Conservation (phyloP, 2,329 filamentous ascomycete genomes). For the Gnomoniopsis smithogilvyi region DNA sequence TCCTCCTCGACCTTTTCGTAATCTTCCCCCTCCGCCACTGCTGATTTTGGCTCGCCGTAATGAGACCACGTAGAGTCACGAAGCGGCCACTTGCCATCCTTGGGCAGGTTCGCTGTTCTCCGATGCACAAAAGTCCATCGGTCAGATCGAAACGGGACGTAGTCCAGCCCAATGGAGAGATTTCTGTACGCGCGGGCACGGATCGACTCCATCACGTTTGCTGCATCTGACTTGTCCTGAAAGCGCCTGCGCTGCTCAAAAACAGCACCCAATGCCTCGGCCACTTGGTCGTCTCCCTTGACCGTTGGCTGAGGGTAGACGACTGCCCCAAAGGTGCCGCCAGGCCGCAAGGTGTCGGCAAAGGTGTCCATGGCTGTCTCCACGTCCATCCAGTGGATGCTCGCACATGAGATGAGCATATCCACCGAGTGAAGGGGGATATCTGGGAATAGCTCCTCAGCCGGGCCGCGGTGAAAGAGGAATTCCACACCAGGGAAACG, state of each 20-base stretch:
- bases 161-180: constrained; percentile 6
- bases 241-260: constrained; percentile 8
- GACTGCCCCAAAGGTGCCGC: constrained; percentile 14
- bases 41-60: background rate
- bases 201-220: background rate
- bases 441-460: constrained; percentile 8
- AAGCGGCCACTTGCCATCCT: constrained; percentile 8
- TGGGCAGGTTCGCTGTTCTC: constrained; percentile 5
- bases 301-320: constrained; percentile 11
- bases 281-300: background rate
- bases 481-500: constrained; percentile 2
- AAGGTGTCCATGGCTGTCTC: constrained; percentile 5
- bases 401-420: constrained; percentile 14
- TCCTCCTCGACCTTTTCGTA: background rate
- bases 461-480: constrained; percentile 2
- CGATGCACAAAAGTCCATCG: background rate
- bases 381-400: constrained; percentile 14
- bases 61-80: constrained; percentile 4
- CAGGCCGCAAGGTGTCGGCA: constrained; percentile 8
- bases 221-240: background rate
- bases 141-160: background rate
- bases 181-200: constrained; percentile 1
- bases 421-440: constrained; percentile 3
- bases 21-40: background rate
- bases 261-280: background rate